Base-by-base conservation (phyloP, 1,284 basidiomycete species). In the Microbotryum intermedium region DNA sequence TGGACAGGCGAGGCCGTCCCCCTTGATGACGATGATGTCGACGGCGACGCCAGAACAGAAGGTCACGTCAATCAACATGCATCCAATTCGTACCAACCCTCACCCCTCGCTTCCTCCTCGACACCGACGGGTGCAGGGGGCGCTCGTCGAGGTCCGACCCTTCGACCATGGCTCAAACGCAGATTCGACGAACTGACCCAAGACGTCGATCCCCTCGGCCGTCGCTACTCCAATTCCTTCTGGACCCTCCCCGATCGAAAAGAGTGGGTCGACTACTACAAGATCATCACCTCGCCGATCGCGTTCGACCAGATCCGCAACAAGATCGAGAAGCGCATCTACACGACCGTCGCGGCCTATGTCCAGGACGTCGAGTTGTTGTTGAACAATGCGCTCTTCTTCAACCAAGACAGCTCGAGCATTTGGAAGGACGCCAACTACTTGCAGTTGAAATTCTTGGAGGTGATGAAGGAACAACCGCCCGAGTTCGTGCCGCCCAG, bases 351-450 rank as follows among this genome's bases (percentile, higher is more conserved):
- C 26, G 51, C 60, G 20, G 50, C 57, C 4, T 73, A 71, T 52
- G 50, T 55, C 23, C 55, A 54, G 28, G 72, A 73, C 53, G 69
- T 73, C 48, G 60, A 68, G 29, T 34, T 53, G 21, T 62, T 70
- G 23, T 47, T 59, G 21, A 52, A 49, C 25, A 73, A 73, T 58
- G 72, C 72, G 7, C 62, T 69, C 49, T 61, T 56, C 46, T 72
- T 68, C 61, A 71, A 73, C 59, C 59, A 71, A 51, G 71, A 73
- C 16, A 28, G 30, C 6, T 66, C 66, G 6, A 48, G 53, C 25
- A 66, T 71, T 23, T 71, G 69, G 68, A 61, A 67, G 34, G 72
- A 73, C 52, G 67, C 71, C 5, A 51, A 60, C 39, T n/a, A 54
- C 20, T 50, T 71, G 26, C 59, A 70, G 58, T 68, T 71, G 23